Evolutionary conservation across 2,329 filamentous ascomycete species (phyloP), one percentile per base, ranked within the genome.

Genomic region (Neofusicoccum ribis): DNA sequence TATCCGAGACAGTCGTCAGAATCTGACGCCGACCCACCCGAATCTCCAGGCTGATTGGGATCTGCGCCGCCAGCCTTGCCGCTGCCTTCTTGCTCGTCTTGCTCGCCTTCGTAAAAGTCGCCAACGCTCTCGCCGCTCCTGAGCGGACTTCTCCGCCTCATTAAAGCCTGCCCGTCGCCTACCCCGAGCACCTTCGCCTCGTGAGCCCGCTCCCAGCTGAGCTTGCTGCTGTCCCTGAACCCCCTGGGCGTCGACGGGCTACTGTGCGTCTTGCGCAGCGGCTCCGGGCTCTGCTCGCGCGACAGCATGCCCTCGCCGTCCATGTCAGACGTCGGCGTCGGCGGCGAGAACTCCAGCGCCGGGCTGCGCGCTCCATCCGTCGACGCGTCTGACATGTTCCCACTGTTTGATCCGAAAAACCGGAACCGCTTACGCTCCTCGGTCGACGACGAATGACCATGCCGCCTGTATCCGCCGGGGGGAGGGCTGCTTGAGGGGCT

Each of bases 241-340:
- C 80, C 80, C 27, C 75, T 77, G 0, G 80, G 80, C 11, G 80
- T 81, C 2, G 78, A 77, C 31, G 80, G 79, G 0, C 79, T 77
- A 36, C 79, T 81, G 67, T 80, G 79, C 8, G 78, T 80, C 58
- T 74, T 76, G 7, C 77, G 67, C 61, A 59, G 27, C 56, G 54
- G 54, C 62, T 47, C 52, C 52, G 43, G 39, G 23, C 46, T 41
- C 44, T 50, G 49, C 65, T 64, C 52, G 61, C 51, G 36, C 27
- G 43, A 41, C 36, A 65, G 46, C 59, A 63, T 54, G 9, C 65
- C 67, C 39, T 65, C 64, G 3, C 68, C 61, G 2, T 67, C 66
- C 17, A n/a, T 41, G 23, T 52, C 70, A 69, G 8, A 72, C 70
- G 41, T 68, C 27, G 77, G 76, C 7, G 76, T 79, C 3, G 76